These are phyloP conservation scores for Neurospora pannonica DNA, from an alignment of 495 filamentous ascomycete species.

Conservation along the genomic window DNA sequence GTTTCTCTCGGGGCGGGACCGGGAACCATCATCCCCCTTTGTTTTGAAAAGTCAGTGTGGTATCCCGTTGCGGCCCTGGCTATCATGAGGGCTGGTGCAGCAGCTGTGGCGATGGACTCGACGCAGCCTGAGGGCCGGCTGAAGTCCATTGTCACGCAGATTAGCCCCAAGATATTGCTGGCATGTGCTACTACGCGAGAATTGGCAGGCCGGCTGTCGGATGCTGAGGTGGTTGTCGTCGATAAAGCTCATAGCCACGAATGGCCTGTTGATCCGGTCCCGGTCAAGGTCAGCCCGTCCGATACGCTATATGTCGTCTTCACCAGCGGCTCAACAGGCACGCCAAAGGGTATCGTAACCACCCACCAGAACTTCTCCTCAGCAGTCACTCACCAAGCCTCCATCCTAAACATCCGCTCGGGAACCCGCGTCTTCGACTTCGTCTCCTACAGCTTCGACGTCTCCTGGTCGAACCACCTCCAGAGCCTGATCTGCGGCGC, in stretches of 20 bases:
- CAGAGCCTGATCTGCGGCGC: slow-evolving; percentile 38
- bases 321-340: slow-evolving; percentile 53
- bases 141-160: slow-evolving; percentile 16
- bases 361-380: slow-evolving; percentile 34
- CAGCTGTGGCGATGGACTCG: slow-evolving; percentile 47
- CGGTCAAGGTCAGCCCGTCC: slow-evolving; percentile 1
- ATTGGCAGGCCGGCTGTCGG: not conserved
- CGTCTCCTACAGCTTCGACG: slow-evolving; percentile 52
- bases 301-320: slow-evolving; percentile 43
- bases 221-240: not conserved
- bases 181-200: not conserved
- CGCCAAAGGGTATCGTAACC: slow-evolving; percentile 38
- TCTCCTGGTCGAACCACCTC: slow-evolving; percentile 45
- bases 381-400: slow-evolving; percentile 15
- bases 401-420: slow-evolving; percentile 6
- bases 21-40: slow-evolving; percentile 30
- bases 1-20: slow-evolving; percentile 37
- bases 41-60: slow-evolving; percentile 40
- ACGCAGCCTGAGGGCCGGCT: slow-evolving; percentile 45
- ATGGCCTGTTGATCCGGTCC: not conserved
- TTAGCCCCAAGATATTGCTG: slow-evolving; percentile 21
- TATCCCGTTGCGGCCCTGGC: slow-evolving; percentile 37
- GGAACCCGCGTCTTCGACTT: slow-evolving; percentile 45
- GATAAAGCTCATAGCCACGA: not conserved
- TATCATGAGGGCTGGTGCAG: slow-evolving; percentile 36